Evolutionary conservation across 176 grass and related monocot genomes (phyloP).

Genomic region (Carex scoparia): DNA sequence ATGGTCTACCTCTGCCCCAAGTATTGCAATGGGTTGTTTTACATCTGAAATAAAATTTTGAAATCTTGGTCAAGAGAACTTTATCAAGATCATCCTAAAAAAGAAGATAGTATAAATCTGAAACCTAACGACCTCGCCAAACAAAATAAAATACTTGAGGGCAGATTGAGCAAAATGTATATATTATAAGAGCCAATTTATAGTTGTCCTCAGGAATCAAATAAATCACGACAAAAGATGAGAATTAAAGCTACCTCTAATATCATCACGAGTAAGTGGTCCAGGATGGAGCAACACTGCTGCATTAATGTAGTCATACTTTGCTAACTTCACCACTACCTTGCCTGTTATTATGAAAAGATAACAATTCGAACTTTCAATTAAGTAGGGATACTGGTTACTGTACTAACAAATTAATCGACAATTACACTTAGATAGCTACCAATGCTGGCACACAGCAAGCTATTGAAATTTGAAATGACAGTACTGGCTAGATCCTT

Average conservation of each 20-base stretch:
- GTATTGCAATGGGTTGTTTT: constrained; percentile 38
- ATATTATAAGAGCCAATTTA: neutral
- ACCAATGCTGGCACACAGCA: neutral
- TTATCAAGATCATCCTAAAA: neutral
- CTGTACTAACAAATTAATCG: neutral
- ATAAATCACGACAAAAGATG: neutral
- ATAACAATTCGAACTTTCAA: neutral
- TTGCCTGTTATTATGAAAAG: constrained; percentile 16
- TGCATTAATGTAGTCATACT: constrained; percentile 29
- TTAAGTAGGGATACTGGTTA: neutral
- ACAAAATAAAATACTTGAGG: neutral
- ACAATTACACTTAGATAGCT: neutral
- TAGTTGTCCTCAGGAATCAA: neutral
- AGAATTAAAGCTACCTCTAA: constrained; percentile 27
- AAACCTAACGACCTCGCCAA: neutral
- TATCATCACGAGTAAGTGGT: constrained; percentile 31
- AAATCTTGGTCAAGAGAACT: neutral
- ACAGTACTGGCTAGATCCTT: neutral
- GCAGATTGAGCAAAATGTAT: neutral
- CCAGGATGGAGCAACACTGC: constrained; percentile 31
- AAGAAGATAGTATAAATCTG: neutral
- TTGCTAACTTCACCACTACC: constrained; percentile 34
- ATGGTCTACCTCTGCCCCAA: constrained; percentile 36
- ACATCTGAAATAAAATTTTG: constrained; percentile 23
- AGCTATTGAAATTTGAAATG: neutral